These are phyloP conservation scores for Prunus kanzakura DNA, from an alignment of 306 rosid genomes.

Conservation along the genomic window DNA sequence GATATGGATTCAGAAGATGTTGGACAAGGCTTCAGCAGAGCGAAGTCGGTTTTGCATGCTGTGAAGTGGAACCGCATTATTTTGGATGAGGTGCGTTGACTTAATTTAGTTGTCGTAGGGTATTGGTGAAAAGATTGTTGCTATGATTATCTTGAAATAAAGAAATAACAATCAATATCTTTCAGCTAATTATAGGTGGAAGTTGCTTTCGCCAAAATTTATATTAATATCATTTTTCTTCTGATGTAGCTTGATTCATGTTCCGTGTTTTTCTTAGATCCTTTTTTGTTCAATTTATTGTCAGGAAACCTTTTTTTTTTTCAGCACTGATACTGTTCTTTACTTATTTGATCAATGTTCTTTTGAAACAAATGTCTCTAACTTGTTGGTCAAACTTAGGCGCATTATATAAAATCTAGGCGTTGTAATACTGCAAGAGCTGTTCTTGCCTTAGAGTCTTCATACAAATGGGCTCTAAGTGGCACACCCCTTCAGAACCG, in stretches of 20 bases:
- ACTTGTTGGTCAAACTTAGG: slow-evolving; percentile 35
- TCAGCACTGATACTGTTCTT: not conserved
- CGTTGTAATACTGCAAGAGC: slow-evolving; percentile 76
- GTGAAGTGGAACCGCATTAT: slow-evolving; percentile 83
- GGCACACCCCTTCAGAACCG: slow-evolving; percentile 95
- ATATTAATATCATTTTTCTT: not conserved
- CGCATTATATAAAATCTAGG: slow-evolving; percentile 74
- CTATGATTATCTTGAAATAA: not conserved
- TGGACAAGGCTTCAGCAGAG: slow-evolving; percentile 3
- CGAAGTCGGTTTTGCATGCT: slow-evolving; percentile 57
- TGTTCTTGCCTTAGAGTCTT: slow-evolving; percentile 75
- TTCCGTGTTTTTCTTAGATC: not conserved
- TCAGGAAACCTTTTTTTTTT: not conserved
- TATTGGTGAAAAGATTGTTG: not conserved
- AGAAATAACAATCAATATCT: not conserved
- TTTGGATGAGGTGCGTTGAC: slow-evolving; percentile 77
- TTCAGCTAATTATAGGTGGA: not conserved
- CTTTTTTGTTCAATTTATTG: not conserved
- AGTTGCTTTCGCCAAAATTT: not conserved
- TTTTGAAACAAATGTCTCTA: not conserved
- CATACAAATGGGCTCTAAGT: slow-evolving; percentile 89
- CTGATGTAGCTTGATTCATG: not conserved
- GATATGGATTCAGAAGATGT: slow-evolving; percentile 18
- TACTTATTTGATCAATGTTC: not conserved
- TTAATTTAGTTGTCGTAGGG: not conserved